These are phyloP conservation scores for Pisolithus orientalis DNA, from an alignment of 768 basidiomycete species.

Conservation along the genomic window DNA sequence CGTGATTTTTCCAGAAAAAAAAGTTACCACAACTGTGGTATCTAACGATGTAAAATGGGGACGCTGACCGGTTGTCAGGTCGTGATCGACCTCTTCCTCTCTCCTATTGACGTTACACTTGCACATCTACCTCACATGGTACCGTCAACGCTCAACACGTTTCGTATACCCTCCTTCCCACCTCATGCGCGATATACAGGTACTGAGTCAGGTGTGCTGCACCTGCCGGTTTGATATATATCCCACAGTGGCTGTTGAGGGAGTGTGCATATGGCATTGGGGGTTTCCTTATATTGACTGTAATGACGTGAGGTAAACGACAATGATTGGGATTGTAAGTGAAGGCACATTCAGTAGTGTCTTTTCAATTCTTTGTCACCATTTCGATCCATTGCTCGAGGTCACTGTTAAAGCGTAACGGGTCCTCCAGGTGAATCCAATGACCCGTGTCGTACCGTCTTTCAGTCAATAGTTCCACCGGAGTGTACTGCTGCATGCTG, in stretches of 20 bases:
- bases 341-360: no score
- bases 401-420: constrained; percentile 29
- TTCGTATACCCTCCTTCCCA: not conserved
- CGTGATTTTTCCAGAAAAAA: constrained; percentile 35
- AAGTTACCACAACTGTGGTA: constrained; percentile 8
- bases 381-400: constrained; percentile 27
- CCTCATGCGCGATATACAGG: constrained; percentile 14
- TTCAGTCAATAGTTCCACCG: constrained; percentile 16
- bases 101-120: not conserved
- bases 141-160: constrained; percentile 1
- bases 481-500: constrained; percentile 22
- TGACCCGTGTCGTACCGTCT: constrained; percentile 33
- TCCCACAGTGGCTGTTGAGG: not conserved
- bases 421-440: constrained; percentile 31
- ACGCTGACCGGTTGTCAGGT: constrained; percentile 72
- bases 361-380: not conserved
- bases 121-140: constrained; percentile 7
- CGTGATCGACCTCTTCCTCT: constrained; percentile 37
- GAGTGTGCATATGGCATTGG: not conserved
- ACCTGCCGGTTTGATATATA: not conserved
- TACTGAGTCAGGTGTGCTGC: constrained; percentile 16
- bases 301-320: no score
- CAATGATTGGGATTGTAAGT: no score
- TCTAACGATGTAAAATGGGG: constrained; percentile 19
- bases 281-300: not conserved